Base-by-base conservation (phyloP, 2,329 filamentous ascomycete species). In the Geosmithia flava region DNA sequence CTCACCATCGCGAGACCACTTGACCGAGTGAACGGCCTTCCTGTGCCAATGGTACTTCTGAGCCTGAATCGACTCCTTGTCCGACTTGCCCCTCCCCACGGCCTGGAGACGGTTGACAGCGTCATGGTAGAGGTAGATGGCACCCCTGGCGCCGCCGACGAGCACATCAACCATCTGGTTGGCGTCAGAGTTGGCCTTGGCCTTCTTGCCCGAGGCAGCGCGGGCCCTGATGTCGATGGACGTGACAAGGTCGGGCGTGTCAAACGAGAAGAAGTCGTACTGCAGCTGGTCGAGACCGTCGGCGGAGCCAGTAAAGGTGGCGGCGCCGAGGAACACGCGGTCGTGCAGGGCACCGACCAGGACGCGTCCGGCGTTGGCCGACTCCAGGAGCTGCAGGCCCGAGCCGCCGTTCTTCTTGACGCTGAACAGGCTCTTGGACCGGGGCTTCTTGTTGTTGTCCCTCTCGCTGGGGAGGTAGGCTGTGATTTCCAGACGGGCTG, bases 1-100 rank as follows among this genome's bases (percentile, higher is more conserved):
- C 45, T 41, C 75, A 87, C 91, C 90, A 72, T 98, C 93, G 55
- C 74, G 74, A 15, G 93, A 96, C 86, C 90, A 97, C 64, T 93
- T 95, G 50, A 95, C 74, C 10, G 87, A 77, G 56, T 85, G 83
- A 8, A 96, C 89, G 45, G 83, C 79, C 55, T 83, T 81, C 56
- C 89, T 78, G 64, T 98, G 93, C 93, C 93, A 98, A 63, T 97
- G 93, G 47, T 90, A 72, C 53, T 83, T 85, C 49, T 83, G 80
- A 33, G 73, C 74, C 51, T 74, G 71, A 20, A 79, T 61, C 19
- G 76, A 71, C 41, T 77, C 64, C 55, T 69, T 68, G 58, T 68
- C 62, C 47, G 56, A 56, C 37, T 65, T 64, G 1, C 62, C 57
- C 44, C 62, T 65, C 2, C 64, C 62, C 30, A 69, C 62, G 44